Base-by-base conservation (phyloP, 257 asterid species). In the Plectranthus barbatus region DNA sequence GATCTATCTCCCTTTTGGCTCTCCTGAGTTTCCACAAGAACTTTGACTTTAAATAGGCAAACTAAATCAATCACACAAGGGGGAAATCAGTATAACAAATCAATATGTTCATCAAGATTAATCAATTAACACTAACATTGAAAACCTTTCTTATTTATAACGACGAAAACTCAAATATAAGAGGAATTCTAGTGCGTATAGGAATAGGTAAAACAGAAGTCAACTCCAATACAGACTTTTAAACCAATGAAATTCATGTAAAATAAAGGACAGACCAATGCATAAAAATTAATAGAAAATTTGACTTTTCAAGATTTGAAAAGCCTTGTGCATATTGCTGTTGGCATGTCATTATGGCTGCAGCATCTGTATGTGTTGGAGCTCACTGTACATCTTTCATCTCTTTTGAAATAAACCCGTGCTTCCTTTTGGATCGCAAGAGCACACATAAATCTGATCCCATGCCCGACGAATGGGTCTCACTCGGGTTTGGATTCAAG, bases 1-100 rank as follows among this genome's bases (percentile, higher is more conserved):
- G 91, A 69, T 86, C 86, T 4, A 89, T 84, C 79, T 89, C 95
- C 97, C 72, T 45, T 78, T 12, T 56, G 79, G 54, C 44, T 64
- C 26, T 47, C 72, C 68, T 59, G 77, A 33, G 18, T 13, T 36
- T 84, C 94, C 7, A 70, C n/a, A 71, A 75, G 37, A 71, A 62
- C 45, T 56, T 18, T 3, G 24, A 1, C 17, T 47, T 46, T 23
- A n/a, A 24, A 29, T 17, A 61, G 29, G 44, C 33, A 48, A 56
- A 49, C 44, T 29, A 41, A 64, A n/a, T 62, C 4, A 29, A 53
- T n/a, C 60, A 26, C n/a, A n/a, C 39, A n/a, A n/a, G n/a, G n/a
- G n/a, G n/a, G n/a, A n/a, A 48, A 49, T 19, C 34, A 49, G 29
- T 21, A 49, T 9, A 56, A n/a, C 39, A 26, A 34, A 36, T 11